A percentile compares a stretch with the other conserved stretches of the same genome.
These are phyloP conservation scores for Setomelanomma holmii DNA, from an alignment of 2,329 filamentous ascomycete genomes.

Conservation along the genomic window DNA sequence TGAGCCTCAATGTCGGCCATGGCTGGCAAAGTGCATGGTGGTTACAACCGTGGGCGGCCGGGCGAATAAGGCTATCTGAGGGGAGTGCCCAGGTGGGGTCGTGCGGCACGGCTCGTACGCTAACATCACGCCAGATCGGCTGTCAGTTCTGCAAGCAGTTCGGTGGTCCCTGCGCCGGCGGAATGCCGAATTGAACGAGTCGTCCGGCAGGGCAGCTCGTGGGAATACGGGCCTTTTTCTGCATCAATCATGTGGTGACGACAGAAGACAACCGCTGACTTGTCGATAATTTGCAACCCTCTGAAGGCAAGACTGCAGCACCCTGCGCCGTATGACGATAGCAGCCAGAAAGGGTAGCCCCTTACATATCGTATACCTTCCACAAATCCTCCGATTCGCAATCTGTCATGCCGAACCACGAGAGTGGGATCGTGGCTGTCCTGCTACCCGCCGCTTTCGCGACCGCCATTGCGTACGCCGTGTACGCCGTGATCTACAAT, in stretches of 20 bases:
- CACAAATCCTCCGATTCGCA: background rate
- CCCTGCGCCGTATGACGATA: background rate
- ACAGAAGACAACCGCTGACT: too few relatives aligned
- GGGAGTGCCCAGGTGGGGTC: too few relatives aligned
- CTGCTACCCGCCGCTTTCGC: slow-evolving; percentile 20
- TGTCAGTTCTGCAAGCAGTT: background rate
- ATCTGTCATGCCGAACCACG: background rate
- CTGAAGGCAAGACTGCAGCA: too few relatives aligned
- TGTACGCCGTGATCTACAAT: slow-evolving; percentile 38
- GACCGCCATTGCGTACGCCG: slow-evolving; percentile 18
- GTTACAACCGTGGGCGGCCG: background rate
- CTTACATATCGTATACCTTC: background rate
- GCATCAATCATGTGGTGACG: too few relatives aligned
- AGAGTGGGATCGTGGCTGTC: background rate
- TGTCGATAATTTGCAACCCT: too few relatives aligned
- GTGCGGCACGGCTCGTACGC: background rate
- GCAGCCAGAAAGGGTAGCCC: background rate
- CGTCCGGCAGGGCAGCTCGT: too few relatives aligned
- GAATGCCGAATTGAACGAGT: background rate
- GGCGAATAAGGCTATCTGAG: background rate
- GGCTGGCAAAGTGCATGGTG: background rate
- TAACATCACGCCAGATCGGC: background rate
- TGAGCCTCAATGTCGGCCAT: slow-evolving; percentile 27
- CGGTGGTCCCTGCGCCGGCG: too few relatives aligned
- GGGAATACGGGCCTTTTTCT: too few relatives aligned